Percentiles rank a stretch among this genome's conserved stretches.
These are phyloP conservation scores for Mycosarcoma mackinlayi DNA, from an alignment of 1,284 basidiomycete genomes.

Conservation along the genomic window DNA sequence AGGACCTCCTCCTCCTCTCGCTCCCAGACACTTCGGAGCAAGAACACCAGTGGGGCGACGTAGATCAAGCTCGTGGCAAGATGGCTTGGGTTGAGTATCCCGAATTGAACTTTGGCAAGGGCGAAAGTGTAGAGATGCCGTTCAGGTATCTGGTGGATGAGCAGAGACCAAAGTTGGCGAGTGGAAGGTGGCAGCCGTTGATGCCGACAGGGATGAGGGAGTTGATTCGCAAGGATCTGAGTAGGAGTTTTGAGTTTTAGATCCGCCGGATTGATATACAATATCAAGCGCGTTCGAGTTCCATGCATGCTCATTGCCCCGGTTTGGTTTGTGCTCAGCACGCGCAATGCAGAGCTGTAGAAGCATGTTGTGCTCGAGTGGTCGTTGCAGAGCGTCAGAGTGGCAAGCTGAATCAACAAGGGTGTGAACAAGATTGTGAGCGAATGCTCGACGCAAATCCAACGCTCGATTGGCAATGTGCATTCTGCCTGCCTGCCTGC, in stretches of 20 bases:
- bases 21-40: conserved; percentile 32
- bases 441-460: no score
- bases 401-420: no score
- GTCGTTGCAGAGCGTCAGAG: no score
- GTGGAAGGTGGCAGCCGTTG: conserved; percentile 27
- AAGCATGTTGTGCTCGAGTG: no score
- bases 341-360: no score
- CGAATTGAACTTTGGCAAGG: conserved; percentile 58
- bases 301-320: no score
- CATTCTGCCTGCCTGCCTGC: no score
- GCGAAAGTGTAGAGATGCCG: conserved; percentile 64
- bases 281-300: no score
- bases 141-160: conserved; percentile 60
- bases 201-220: conserved; percentile 60
- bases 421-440: no score
- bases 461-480: no score
- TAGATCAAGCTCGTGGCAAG: conserved; percentile 1
- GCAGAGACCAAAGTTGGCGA: not conserved
- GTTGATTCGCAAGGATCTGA: conserved; percentile 54
- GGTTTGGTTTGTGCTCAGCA: no score
- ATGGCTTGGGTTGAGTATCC: conserved; percentile 62
- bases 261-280: no score
- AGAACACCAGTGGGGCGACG: conserved; percentile 28
- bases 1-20: conserved; percentile 71
- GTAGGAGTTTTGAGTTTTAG: conserved; percentile 59